Conservation (phyloP, 2,329 filamentous ascomycete species). For the Cladophialophora chaetospira region DNA sequence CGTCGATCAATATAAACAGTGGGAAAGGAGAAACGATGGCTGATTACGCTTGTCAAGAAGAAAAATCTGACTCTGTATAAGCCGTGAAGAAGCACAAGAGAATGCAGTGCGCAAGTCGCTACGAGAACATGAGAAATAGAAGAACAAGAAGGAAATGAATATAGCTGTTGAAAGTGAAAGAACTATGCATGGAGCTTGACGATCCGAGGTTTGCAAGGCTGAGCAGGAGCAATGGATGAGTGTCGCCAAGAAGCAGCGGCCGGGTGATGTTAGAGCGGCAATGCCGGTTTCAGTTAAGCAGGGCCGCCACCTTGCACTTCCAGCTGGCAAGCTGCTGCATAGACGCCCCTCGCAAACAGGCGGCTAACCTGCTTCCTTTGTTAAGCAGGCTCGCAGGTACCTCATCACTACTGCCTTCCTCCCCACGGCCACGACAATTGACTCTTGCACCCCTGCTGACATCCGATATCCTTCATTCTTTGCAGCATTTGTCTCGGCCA, state of each 20-base stretch:
- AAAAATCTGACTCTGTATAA: no score
- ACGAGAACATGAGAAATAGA: background rate
- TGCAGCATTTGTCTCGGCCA: slow-evolving; percentile 6
- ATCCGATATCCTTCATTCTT: slow-evolving; percentile 21
- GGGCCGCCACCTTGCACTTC: no score
- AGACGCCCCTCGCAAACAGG: background rate
- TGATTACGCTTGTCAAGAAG: no score
- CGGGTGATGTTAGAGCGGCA: no score
- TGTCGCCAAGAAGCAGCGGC: background rate
- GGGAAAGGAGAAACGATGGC: no score
- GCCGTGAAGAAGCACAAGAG: no score
- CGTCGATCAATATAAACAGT: background rate
- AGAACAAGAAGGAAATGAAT: background rate
- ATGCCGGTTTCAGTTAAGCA: no score
- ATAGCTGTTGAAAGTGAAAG: background rate
- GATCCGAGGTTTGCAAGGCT: slow-evolving; percentile 18
- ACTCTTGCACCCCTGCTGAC: slow-evolving; percentile 24
- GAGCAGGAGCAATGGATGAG: background rate
- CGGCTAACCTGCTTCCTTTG: slow-evolving; percentile 15
- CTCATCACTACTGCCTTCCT: slow-evolving; percentile 6
- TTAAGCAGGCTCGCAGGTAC: slow-evolving; percentile 1
- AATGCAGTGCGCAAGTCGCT: background rate
- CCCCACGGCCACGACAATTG: slow-evolving; percentile 10
- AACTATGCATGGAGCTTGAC: background rate
- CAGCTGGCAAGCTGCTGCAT: background rate